phyloP scores from a whole-genome alignment of 352 stramenopile genomes.

The Phytophthora chlamydospora region DNA sequence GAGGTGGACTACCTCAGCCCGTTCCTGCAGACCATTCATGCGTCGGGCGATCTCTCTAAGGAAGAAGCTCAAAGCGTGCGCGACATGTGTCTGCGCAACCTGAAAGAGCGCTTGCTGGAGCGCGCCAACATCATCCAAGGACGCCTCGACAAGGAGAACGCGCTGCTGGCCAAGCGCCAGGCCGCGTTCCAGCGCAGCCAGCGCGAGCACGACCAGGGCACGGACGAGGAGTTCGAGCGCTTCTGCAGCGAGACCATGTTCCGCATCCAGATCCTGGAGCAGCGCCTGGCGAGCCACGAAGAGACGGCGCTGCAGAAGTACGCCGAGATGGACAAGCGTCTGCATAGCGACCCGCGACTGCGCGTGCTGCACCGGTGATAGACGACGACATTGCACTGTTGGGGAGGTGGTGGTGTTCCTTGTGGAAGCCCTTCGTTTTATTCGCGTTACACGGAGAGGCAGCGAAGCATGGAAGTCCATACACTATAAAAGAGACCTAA shows the following conservation, averaged over 20 bases:
- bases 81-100: constrained; percentile 91
- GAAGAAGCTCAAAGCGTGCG: constrained; percentile 89
- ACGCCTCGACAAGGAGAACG: constrained; percentile 93
- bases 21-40: constrained; percentile 89
- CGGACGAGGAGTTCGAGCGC: constrained; percentile 93
- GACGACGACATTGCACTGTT: constrained; percentile 8
- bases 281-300: constrained; percentile 92
- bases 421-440: constrained; percentile 72
- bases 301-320: constrained; percentile 94
- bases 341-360: constrained; percentile 88
- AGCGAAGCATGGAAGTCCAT: constrained; percentile 29
- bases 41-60: constrained; percentile 59
- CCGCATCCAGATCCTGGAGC: constrained; percentile 95
- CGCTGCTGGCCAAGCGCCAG: constrained; percentile 91
- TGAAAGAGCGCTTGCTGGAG: constrained; percentile 94
- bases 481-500: constrained; percentile 45
- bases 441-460: constrained; percentile 61
- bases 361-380: constrained; percentile 68
- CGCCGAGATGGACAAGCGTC: constrained; percentile 92
- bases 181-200: constrained; percentile 92
- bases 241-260: constrained; percentile 97
- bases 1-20: constrained; percentile 94
- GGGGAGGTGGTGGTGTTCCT: constrained; percentile 38
- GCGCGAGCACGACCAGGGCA: constrained; percentile 90
- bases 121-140: constrained; percentile 95